phyloP scores from a whole-genome alignment of 768 basidiomycete genomes.

The Agrocybe pediades region DNA sequence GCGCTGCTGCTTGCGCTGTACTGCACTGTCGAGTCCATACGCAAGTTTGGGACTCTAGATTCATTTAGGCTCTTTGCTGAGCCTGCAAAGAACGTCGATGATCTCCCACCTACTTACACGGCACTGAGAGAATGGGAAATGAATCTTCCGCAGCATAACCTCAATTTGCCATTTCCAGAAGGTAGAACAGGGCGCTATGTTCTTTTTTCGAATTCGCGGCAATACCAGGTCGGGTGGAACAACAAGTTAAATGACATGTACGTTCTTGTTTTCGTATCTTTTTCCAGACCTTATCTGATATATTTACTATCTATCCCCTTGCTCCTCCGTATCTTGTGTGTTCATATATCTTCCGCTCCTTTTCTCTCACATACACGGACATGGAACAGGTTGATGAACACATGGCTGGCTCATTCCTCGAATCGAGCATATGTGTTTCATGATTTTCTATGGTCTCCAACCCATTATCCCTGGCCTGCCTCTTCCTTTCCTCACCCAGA shows the following conservation, averaged over 20 bases:
- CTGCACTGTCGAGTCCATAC: conserved; percentile 11
- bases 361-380: conserved; percentile 4
- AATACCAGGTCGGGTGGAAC: conserved; percentile 50
- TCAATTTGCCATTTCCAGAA: conserved; percentile 49
- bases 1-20: conserved; percentile 7
- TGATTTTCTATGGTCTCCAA: conserved; percentile 45
- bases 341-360: neutral
- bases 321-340: neutral
- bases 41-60: conserved; percentile 7
- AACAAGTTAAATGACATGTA: conserved; percentile 56
- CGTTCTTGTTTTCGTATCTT: conserved; percentile 16
- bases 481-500: conserved; percentile 20
- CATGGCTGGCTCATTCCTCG: conserved; percentile 51
- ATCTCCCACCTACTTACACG: conserved; percentile 17
- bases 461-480: conserved; percentile 46
- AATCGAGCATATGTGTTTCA: conserved; percentile 55
- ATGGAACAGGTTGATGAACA: conserved; percentile 46
- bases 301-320: neutral
- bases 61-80: conserved; percentile 1
- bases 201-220: conserved; percentile 44
- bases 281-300: conserved; percentile 1
- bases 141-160: conserved; percentile 53
- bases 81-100: conserved; percentile 1
- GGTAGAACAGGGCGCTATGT: conserved; percentile 50
- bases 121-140: conserved; percentile 38